phyloP scores from a whole-genome alignment of 208 protist genomes.

The Trypanosoma cruzi region DNA sequence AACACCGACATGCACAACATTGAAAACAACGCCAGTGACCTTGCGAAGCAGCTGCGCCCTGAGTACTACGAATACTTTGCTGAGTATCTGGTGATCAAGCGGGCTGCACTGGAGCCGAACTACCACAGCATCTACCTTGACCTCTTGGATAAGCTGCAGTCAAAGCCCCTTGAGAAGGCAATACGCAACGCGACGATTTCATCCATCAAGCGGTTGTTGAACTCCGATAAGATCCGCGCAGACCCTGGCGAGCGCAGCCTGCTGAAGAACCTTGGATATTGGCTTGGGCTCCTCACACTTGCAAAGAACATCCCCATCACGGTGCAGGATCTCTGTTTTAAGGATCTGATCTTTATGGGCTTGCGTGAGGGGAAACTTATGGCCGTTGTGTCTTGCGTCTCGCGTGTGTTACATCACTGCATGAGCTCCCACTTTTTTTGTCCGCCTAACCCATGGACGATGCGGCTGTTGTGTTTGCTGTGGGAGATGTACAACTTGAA shows the following conservation, averaged over 20 bases:
- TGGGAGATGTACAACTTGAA: conserved; percentile 96
- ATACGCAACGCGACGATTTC: conserved; percentile 86
- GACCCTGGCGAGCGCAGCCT: conserved; percentile 93
- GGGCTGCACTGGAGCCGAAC: conserved; percentile 98
- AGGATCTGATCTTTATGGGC: conserved; percentile 95
- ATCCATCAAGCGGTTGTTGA: conserved; percentile 89
- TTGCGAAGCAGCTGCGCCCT: conserved; percentile 75
- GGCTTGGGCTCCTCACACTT: conserved; percentile 98
- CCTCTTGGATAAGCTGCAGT: conserved; percentile 81
- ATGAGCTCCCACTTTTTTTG: conserved; percentile 94
- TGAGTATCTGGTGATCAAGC: conserved; percentile 98
- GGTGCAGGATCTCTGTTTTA: conserved; percentile 94
- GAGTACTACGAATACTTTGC: conserved; percentile 94
- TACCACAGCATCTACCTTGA: conserved; percentile 95
- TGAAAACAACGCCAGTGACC: conserved; percentile 79
- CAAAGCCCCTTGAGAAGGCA: conserved; percentile 79
- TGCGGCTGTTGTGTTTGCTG: conserved; percentile 93
- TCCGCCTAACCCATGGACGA: conserved; percentile 98
- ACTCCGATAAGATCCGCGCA: conserved; percentile 94
- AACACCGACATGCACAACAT: conserved; percentile 90
- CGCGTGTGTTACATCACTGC: conserved; percentile 92
- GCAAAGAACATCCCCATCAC: conserved; percentile 97
- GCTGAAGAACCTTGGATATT: conserved; percentile 98
- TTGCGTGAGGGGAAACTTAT: conserved; percentile 95
- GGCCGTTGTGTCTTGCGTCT: conserved; percentile 97